phyloP scores from a whole-genome alignment of 257 asterid genomes.

The Solanum chilense region DNA sequence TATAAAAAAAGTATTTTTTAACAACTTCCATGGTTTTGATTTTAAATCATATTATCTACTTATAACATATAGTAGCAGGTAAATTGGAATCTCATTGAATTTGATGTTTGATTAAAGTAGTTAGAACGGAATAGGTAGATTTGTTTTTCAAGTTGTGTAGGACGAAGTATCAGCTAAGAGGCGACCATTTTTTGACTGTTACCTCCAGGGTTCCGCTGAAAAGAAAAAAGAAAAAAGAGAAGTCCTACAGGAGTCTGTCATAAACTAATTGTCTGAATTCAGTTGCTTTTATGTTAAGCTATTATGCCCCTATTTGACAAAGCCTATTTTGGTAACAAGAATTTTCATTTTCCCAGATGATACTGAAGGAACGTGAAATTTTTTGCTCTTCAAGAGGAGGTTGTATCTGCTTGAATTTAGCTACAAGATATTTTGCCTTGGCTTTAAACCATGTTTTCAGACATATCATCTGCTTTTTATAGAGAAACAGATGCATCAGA shows the following conservation, averaged over 20 bases:
- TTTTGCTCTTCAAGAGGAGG: slow-evolving; percentile 39
- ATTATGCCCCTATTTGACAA: slow-evolving; percentile 24
- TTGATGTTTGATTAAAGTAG: neutral
- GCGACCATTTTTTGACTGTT: neutral
- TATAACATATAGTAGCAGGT: neutral
- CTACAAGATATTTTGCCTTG: neutral
- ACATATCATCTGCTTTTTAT: neutral
- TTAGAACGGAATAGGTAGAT: neutral
- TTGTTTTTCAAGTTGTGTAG: neutral
- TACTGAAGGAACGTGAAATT: slow-evolving; percentile 82
- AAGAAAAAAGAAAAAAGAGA: neutral
- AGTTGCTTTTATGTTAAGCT: slow-evolving; percentile 4
- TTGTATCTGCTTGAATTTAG: slow-evolving; percentile 31
- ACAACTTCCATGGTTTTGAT: neutral
- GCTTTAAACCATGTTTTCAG: neutral
- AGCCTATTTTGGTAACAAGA: slow-evolving; percentile 37
- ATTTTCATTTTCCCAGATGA: slow-evolving; percentile 93
- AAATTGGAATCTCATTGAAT: neutral
- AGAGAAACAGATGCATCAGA: neutral
- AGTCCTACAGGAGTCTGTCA: neutral
- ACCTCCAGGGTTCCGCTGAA: neutral
- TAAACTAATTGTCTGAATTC: neutral
- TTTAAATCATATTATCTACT: neutral
- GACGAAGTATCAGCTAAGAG: neutral
- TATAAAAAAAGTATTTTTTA: neutral